These are phyloP conservation scores for Amyloporia xantha DNA, from an alignment of 768 basidiomycete species.

Conservation along the genomic window DNA sequence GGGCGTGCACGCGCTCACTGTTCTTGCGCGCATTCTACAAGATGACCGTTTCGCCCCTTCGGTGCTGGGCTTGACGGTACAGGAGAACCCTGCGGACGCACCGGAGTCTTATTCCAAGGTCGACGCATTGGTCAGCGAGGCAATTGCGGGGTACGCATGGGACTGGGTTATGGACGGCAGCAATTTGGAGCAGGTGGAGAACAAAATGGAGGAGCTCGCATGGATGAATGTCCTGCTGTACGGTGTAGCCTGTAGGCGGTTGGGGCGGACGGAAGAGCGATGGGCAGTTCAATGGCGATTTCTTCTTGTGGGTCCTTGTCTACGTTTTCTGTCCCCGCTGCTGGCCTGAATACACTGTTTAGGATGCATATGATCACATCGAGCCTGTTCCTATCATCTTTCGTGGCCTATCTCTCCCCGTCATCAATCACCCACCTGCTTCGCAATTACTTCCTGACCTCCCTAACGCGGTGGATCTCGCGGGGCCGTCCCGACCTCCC, in stretches of 20 bases:
- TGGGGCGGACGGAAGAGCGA: conserved; percentile 35
- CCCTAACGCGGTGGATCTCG: too few species aligned
- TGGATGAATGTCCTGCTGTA: conserved; percentile 49
- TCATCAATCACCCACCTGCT: conserved; percentile 46
- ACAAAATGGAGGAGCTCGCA: conserved; percentile 56
- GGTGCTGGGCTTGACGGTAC: conserved; percentile 8
- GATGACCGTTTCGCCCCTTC: conserved; percentile 12
- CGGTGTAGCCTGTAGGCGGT: conserved; percentile 46
- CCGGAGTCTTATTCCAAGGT: neutral
- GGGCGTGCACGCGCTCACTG: conserved; percentile 12
- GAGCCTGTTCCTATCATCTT: conserved; percentile 50
- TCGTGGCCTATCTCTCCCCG: conserved; percentile 31
- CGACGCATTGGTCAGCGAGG: conserved; percentile 8
- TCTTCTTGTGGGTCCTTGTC: conserved; percentile 43
- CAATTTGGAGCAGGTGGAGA: conserved; percentile 29
- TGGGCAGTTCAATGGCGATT: conserved; percentile 42
- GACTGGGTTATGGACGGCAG: conserved; percentile 16
- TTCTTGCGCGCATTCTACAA: conserved; percentile 9
- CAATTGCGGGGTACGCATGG: conserved; percentile 6
- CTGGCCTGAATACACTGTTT: too few species aligned
- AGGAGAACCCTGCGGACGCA: conserved; percentile 1
- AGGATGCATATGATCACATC: conserved; percentile 66
- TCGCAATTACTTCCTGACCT: conserved; percentile 58
- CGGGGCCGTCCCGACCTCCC: conserved; percentile 45
- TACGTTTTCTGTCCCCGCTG: neutral